Base-by-base conservation (phyloP, 2,329 filamentous ascomycete species). In the Diplodia scrobiculata region DNA sequence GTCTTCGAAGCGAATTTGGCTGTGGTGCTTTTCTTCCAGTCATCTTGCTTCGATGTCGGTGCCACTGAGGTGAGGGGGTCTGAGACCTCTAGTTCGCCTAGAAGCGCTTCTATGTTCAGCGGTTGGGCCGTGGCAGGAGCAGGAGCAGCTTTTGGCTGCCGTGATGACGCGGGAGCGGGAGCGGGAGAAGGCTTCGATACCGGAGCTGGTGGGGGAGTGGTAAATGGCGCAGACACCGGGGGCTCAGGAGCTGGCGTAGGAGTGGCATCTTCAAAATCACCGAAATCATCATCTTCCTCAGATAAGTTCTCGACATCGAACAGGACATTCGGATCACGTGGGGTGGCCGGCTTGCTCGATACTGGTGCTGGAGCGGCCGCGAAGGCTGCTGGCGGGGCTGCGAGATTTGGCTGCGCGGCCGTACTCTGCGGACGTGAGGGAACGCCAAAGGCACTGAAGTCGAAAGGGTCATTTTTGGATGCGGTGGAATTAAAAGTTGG, bases 241-340 rank as follows among this genome's bases (percentile, higher is more conserved):
- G 47, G 45, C 13, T 62, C 45, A 21, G 38, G 25, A 32, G 53
- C 54, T 14, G 66, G 29, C 4, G 38, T 41, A 41, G 19, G 29
- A 11, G 48, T 29, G 34, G 19, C 51, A 41, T 45, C 73, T 63
- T 76, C 74, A 63, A 75, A 76, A 14, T 78, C 73, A 36, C 76
- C 76, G 72, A 77, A 77, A n/a, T 76, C 75, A 38, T 71, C 68
- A 25, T 71, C 70, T 19, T 76, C 76, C 17, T 77, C 76, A 51
- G 75, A 66, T 14, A 66, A 72, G 65, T 79, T 76, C 63, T 77
- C 75, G 51, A 74, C 77, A 68, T 79, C 77, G 65, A 79, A 79
- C 1, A 79, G 68, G 2, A 79, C 76, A 66, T 73, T 78, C 3
- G 76, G 72, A 68, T 79, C 76, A 19, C 71, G 65, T 36, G 73